phyloP scores from a whole-genome alignment of 75 land plant genomes.

The Adiantum capillusveneris region DNA sequence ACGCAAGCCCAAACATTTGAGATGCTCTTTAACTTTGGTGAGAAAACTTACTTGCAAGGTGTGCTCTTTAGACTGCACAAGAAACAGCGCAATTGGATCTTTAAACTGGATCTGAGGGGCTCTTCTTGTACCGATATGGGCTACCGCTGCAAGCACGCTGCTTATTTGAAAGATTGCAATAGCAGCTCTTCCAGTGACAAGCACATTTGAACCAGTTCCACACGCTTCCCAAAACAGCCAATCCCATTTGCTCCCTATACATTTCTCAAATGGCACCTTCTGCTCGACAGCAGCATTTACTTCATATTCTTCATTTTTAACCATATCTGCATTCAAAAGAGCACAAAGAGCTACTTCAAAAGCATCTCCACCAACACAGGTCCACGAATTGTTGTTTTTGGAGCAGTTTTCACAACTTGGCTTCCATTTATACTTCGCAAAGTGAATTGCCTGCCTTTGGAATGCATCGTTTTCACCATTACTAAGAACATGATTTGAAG shows the following conservation, averaged over 20 bases:
- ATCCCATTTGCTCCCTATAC: slow-evolving; percentile 33
- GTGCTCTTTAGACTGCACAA: slow-evolving; percentile 63
- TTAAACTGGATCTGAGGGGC: slow-evolving; percentile 40
- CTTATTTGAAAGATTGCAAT: neutral
- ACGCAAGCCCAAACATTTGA: neutral
- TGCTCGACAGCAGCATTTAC: neutral
- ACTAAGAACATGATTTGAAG: neutral
- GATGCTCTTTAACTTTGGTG: neutral
- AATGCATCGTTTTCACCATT: too few relatives aligned
- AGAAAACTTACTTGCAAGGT: slow-evolving; percentile 48
- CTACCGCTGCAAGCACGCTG: slow-evolving; percentile 42
- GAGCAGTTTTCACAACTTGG: neutral
- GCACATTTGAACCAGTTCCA: slow-evolving; percentile 40
- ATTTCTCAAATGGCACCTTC: neutral
- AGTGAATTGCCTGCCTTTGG: too few relatives aligned
- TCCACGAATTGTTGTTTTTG: neutral
- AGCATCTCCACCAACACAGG: neutral
- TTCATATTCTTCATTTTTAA: neutral
- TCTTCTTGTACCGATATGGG: slow-evolving; percentile 49
- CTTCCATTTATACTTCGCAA: neutral
- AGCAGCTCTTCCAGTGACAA: slow-evolving; percentile 37
- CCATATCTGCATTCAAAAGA: neutral
- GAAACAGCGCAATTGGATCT: slow-evolving; percentile 50
- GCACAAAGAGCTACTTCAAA: slow-evolving; percentile 1
- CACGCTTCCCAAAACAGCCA: slow-evolving; percentile 52